Base-by-base conservation (phyloP, 805 yeast genomes). In the Saccharomycopsis guyanensis region DNA sequence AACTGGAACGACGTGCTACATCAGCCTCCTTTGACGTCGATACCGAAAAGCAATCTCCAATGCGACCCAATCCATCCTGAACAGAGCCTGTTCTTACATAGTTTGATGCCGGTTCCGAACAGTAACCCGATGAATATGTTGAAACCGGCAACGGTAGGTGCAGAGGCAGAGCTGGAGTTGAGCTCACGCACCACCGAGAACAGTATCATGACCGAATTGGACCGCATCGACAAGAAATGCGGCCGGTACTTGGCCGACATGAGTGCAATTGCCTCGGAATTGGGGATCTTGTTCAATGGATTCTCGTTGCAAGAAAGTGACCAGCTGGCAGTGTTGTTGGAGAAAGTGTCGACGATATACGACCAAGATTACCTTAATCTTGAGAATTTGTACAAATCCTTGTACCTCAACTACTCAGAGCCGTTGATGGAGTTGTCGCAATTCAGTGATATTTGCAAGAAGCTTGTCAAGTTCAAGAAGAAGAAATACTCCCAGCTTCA, bases 1-100 rank as follows among this genome's bases (percentile, higher is more conserved):
- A 75, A 76, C 54, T 93, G 96, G 91, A 69, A 73, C 20, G 96
- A 89, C 57, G 95, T 78, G 2, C 57, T 82, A 42, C 65, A 64
- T 39, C 60, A 75, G 2, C 79, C 82, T 12, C 82, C 79, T 2
- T 69, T 80, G 4, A 31, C 40, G 13, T 5, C 22, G 12, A 33
- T 51, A 2, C 54, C 54, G 3, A 51, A 51, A 33, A 49, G 47
- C 22, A 44, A 40, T 3, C 36, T 49, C 23, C 52, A 51, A 38
- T 49, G 53, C 22, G 50, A 51, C 24, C 54, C 54, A 15, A 22
- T 49, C 12, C 43, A 51, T 38, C 54, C 54, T 3, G 51, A 45
- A 34, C 40, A 39, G 12, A 42, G 49, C 8, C 32, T 27, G 24
- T 15, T n/a, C 4, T 40, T 51, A 19, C 53, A 51, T 32, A 33